Base-by-base conservation (phyloP, 83 land plant species). In the Isoetes engelmannii region DNA sequence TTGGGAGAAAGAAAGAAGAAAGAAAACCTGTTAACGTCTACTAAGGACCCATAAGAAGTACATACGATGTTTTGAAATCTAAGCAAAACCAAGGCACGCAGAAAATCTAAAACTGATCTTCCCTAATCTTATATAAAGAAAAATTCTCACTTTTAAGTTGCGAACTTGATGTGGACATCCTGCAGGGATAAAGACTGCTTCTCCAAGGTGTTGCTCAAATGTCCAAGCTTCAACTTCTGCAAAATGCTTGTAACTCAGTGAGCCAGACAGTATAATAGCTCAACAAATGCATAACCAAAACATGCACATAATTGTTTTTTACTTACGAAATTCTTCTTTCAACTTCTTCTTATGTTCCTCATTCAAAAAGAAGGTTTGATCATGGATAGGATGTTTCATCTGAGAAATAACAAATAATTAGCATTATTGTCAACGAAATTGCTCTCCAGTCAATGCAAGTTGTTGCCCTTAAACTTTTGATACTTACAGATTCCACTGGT, bases 261-360 rank as follows among this genome's bases (percentile, higher is more conserved):
- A 2, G 37, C 37, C 37, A 21, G 12, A 41, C 0, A 64, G 47
- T 1, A 9, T 9, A 45, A 2, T 13, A 41, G 1, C 8, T 13
- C 1, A 44, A 64, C 67, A 7, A 8, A 9, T 7, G 8, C 8
- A 10, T 18, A 37, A 20, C 20, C 13, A 13, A 60, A 8, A 21
- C 10, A 13, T 60, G 10, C 28, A 60, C 63, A 60, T 1, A 19
- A 60, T 13, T 28, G 37, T 28, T 28, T 2, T 28, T 28, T 28
- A 80, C 96, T 85, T 74, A 93, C 98, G 82, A 74, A 59, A 92
- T 65, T 92, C 92, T 68, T 89, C 89, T 66, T 85, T 92, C 79
- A 92, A 55, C 76, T 75, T 76, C 69, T 69, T 70, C 70, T 87
- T 89, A 44, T 89, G 92, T 65, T 75, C 80, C 57, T 51, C 82